Evolutionary conservation across 2,329 filamentous ascomycete genomes (phyloP), one percentile per base, ranked within the genome.

Genomic region (Annulohypoxylon truncatum): DNA sequence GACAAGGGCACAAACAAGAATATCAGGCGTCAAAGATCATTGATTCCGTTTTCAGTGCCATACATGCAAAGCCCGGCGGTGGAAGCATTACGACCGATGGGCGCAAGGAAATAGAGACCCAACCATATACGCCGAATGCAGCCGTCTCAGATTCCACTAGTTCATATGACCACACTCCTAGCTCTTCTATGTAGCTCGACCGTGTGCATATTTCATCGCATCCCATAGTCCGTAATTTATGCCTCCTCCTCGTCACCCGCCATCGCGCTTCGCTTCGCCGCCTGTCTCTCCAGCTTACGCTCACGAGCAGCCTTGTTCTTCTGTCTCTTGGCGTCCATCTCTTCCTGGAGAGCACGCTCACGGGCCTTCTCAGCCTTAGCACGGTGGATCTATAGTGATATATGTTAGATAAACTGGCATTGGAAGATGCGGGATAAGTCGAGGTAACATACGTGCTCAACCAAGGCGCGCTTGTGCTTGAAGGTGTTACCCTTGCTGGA

Each of bases 401-500:
- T 53, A 51, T 66, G 69, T 68, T 55, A 67, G 61, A 60, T n/a
- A 53, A 18, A 47, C 24, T 4, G 13, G 5, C 10, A 13, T 15
- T n/a, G 13, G 18, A 2, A 4, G 24, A 22, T 31, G 6, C 12
- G 52, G 52, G 35, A 44, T 22, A 31, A 12, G 44, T 26, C 28
- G 33, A 31, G 13, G 5, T 61, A 79, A 93, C 96, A 81, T 96
- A 99, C 96, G 89, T 99, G 96, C 90, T 99, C 96, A 83, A 99
- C 94, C 79, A 99, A 91, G 81, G 94, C 96, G 86, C 96, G 92
- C 94, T 98, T 99, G 93, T 99, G 96, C 94, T 99, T 99, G 92
- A 99, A 99, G 84, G 96, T 95, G 92, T 99, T 99, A 96, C 96
- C 96, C 94, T 99, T 99, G 91, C 92, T 96, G 83, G 97, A 88